A percentile compares a stretch with the other conserved stretches of the same genome.
These are phyloP conservation scores for Peronospora destructor DNA, from an alignment of 352 stramenopile species.

Conservation along the genomic window DNA sequence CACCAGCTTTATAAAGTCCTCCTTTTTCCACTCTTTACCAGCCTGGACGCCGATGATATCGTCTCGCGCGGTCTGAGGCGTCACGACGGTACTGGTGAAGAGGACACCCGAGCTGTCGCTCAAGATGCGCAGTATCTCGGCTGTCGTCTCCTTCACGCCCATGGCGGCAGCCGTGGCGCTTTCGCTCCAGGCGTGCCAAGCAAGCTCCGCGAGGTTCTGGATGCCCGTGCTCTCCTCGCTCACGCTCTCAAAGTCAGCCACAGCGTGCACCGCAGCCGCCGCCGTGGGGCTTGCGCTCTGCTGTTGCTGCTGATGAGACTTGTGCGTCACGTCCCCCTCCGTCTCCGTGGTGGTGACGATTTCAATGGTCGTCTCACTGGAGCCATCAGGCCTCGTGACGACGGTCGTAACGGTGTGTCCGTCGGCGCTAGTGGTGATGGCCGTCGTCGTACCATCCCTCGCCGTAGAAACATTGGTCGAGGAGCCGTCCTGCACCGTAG, in stretches of 20 bases:
- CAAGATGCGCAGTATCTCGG: constrained; percentile 10
- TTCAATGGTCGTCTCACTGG: constrained; percentile 25
- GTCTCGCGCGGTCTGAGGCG: constrained; percentile 5
- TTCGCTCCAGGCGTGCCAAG: constrained; percentile 28
- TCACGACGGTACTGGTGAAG: constrained; percentile 28
- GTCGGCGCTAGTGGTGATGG: constrained; percentile 29
- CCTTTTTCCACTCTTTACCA: constrained; percentile 19
- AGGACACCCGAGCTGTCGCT: constrained; percentile 23
- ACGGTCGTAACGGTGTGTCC: constrained; percentile 22
- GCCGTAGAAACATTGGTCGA: constrained; percentile 15
- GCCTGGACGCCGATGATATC: constrained; percentile 5
- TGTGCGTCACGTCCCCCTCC: constrained; percentile 13
- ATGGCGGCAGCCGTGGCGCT: constrained; percentile 26
- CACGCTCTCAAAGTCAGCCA: constrained; percentile 31
- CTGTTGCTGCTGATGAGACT: constrained; percentile 10
- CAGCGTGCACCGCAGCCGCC: constrained; percentile 12
- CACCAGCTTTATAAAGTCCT: constrained; percentile 30
- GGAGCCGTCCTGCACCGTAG: constrained; percentile 3
- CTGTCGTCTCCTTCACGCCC: constrained; percentile 17
- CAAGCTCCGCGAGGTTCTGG: constrained; percentile 21
- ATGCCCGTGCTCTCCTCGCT: constrained; percentile 23
- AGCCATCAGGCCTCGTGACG: constrained; percentile 23
- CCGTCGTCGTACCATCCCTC: constrained; percentile 21
- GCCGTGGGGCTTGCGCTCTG: constrained; percentile 15
- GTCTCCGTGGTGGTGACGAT: constrained; percentile 23